Evolutionary conservation across 768 basidiomycete species (phyloP).

Genomic region (Boletus edulis): DNA sequence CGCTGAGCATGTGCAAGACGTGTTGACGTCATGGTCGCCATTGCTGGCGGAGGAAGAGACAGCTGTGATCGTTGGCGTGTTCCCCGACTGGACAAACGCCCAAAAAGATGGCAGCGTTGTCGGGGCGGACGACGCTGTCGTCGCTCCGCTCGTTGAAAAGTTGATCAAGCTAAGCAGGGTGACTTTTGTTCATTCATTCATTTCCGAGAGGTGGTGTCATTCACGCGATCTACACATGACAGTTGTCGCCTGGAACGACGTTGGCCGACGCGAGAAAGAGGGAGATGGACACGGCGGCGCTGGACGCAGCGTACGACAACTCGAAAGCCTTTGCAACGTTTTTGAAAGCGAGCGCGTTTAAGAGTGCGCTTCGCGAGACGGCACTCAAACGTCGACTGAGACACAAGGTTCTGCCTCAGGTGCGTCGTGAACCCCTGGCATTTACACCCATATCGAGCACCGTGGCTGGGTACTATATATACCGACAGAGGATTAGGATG

Average conservation of each 20-base stretch:
- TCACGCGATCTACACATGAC: not conserved
- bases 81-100: slow-evolving; percentile 38
- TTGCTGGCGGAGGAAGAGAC: slow-evolving; percentile 29
- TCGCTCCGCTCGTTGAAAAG: slow-evolving; percentile 13
- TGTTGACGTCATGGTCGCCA: slow-evolving; percentile 36
- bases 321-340: slow-evolving; percentile 36
- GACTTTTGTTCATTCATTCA: not conserved
- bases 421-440: slow-evolving; percentile 19
- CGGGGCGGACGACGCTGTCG: slow-evolving; percentile 10
- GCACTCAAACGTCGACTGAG: slow-evolving; percentile 25
- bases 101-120: slow-evolving; percentile 10
- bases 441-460: not conserved
- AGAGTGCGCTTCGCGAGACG: slow-evolving; percentile 15
- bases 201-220: not conserved
- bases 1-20: slow-evolving; percentile 26
- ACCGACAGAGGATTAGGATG: slow-evolving; percentile 16
- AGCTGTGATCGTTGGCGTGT: slow-evolving; percentile 40
- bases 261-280: not conserved
- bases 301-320: slow-evolving; percentile 38
- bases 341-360: slow-evolving; percentile 26
- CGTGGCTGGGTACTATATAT: not conserved
- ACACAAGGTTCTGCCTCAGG: slow-evolving; percentile 40
- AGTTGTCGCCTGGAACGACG: slow-evolving; percentile 17
- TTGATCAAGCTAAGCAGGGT: slow-evolving; percentile 21
- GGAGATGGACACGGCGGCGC: not conserved